A percentile compares a stretch with the other conserved stretches of the same genome.
Conservation (phyloP, 495 filamentous ascomycete genomes). For the Talaromyces stipitatus region DNA sequence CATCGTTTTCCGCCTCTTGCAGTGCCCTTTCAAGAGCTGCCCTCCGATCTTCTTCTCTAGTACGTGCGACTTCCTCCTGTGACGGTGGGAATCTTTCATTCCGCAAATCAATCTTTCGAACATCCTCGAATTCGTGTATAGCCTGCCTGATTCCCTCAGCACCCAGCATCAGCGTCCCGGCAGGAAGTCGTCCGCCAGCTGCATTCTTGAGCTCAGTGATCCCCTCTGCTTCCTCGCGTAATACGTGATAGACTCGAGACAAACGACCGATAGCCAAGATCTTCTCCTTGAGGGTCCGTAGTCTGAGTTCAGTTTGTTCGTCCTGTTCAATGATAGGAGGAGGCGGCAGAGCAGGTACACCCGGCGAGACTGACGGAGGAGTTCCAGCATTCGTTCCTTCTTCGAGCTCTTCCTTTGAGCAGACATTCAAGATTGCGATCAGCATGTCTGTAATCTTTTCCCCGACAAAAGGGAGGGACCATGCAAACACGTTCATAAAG, state of each 20-base stretch:
- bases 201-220: constrained; percentile 97
- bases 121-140: constrained; percentile 93
- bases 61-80: constrained; percentile 81
- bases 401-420: constrained; percentile 91
- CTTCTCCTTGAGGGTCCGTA: constrained; percentile 97
- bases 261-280: constrained; percentile 95
- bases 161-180: constrained; percentile 94
- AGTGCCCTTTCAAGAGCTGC: constrained; percentile 78
- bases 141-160: constrained; percentile 98
- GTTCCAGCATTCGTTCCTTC: too few relatives aligned
- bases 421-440: constrained; percentile 94
- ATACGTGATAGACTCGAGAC: constrained; percentile 95
- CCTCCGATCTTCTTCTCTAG: constrained; percentile 67
- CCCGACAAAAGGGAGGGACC: constrained; percentile 96
- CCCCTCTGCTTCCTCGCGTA: constrained; percentile 93
- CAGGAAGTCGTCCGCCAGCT: constrained; percentile 83
- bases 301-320: constrained; percentile 78
- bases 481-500: constrained; percentile 99
- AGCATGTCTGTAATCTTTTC: constrained; percentile 99
- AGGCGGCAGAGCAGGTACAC: constrained; percentile 59
- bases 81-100: constrained; percentile 90
- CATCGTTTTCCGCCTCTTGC: constrained; percentile 85
- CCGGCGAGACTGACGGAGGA: constrained; percentile 49
- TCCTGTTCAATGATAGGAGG: constrained; percentile 70
- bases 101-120: constrained; percentile 91